Evolutionary conservation across 2,329 filamentous ascomycete species (phyloP).

Genomic region (Fusarium sp.): DNA sequence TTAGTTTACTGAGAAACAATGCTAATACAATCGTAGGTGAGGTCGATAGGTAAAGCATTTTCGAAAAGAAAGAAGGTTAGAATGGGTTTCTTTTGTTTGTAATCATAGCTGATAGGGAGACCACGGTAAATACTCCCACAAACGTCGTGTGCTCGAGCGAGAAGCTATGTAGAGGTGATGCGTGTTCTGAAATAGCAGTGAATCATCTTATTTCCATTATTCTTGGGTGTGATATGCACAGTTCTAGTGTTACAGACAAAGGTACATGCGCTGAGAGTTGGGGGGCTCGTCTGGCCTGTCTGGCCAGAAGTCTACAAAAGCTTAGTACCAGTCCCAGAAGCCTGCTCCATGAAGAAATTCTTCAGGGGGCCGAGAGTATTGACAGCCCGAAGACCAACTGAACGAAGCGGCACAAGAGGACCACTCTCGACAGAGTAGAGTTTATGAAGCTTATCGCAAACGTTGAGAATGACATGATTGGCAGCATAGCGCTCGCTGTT

Average conservation of each 20-base stretch:
- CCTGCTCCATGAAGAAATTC: conserved; percentile 84
- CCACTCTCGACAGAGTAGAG: conserved; percentile 84
- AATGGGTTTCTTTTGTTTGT: conserved; percentile 52
- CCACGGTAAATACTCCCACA: conserved; percentile 52
- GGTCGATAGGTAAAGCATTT: conserved; percentile 65
- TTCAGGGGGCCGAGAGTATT: conserved; percentile 81
- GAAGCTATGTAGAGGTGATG: conserved; percentile 43
- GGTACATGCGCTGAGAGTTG: conserved; percentile 3
- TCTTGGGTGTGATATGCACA: conserved; percentile 14
- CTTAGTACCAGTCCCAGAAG: conserved; percentile 65
- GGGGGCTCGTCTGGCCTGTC: background rate
- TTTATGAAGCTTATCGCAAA: conserved; percentile 91
- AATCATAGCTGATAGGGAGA: conserved; percentile 53
- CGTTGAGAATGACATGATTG: conserved; percentile 82
- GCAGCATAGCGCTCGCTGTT: conserved; percentile 81
- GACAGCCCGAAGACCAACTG: conserved; percentile 79
- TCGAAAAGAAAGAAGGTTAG: conserved; percentile 46
- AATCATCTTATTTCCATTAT: conserved; percentile 34
- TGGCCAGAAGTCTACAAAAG: conserved; percentile 45
- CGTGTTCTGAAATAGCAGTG: conserved; percentile 41
- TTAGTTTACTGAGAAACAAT: conserved; percentile 16
- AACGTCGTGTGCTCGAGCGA: conserved; percentile 44
- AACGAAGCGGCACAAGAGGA: conserved; percentile 82
- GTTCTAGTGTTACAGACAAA: conserved; percentile 32
- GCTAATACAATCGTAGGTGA: conserved; percentile 62